A percentile compares a stretch with the other conserved stretches of the same genome.
These are phyloP conservation scores for Gracilaria caudata DNA, from an alignment of 23 red algal genomes.

Conservation along the genomic window DNA sequence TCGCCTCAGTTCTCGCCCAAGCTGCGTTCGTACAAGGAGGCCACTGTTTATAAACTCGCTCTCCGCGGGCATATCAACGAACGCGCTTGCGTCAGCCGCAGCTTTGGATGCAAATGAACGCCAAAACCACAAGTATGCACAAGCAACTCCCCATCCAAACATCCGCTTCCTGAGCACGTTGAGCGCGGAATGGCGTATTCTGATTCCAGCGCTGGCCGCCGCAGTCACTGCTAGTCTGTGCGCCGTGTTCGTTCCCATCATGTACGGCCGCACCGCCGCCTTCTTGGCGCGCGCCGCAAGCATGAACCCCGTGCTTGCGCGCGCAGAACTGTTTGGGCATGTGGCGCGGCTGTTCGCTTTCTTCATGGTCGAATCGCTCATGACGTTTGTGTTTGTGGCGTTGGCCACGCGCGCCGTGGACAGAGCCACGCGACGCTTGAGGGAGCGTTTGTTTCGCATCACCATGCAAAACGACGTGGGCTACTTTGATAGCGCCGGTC, in stretches of 20 bases:
- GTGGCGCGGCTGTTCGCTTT: slow-evolving; percentile 2
- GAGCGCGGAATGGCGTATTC: slow-evolving; percentile 17
- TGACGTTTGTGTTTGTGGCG: slow-evolving; percentile 29
- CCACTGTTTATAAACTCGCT: neutral
- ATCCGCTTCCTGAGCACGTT: slow-evolving; percentile 30
- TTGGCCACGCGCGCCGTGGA: slow-evolving; percentile 44
- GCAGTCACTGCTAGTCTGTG: slow-evolving; percentile 39
- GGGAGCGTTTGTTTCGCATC: slow-evolving; percentile 36
- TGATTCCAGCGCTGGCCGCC: slow-evolving; percentile 48
- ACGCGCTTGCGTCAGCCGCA: neutral
- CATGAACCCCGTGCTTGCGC: slow-evolving; percentile 1
- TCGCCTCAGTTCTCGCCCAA: neutral
- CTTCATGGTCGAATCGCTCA: slow-evolving; percentile 17
- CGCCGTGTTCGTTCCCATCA: slow-evolving; percentile 26
- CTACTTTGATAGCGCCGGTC: slow-evolving; percentile 42
- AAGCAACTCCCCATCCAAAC: neutral
- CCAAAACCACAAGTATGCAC: neutral
- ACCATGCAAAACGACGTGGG: slow-evolving; percentile 46
- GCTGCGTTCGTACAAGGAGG: neutral
- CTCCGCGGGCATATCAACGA: neutral
- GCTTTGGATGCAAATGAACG: too few species aligned
- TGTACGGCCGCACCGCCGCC: slow-evolving; percentile 22
- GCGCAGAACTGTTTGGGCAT: slow-evolving; percentile 8
- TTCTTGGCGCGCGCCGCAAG: slow-evolving; percentile 21
- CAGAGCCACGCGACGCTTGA: slow-evolving; percentile 32